Base-by-base conservation (phyloP, 805 yeast genomes). In the Lachancea nothofagi region DNA sequence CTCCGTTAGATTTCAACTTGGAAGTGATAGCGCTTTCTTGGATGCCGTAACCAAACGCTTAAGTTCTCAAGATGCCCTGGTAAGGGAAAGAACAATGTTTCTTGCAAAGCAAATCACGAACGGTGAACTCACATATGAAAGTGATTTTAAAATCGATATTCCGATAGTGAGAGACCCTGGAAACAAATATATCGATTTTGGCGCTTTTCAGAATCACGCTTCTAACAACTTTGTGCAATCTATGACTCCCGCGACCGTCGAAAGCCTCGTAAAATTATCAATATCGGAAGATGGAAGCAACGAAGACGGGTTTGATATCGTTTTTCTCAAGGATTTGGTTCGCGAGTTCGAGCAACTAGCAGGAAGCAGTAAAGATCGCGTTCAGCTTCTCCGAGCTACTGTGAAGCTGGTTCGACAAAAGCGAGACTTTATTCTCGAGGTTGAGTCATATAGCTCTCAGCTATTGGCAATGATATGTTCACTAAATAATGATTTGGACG, bases 311-410 rank as follows among this genome's bases (percentile, higher is more conserved):
- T 69, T 62, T 6, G 78, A 76, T 18, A 80, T 81, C 12, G 81
- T 85, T 2, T 90, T 86, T 50, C 61, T 90, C 28, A 80, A 83
- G 47, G 95, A 87, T 45, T 62, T 89, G 15, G 51, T 86, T 4
- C 60, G 65, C 10, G 83, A 80, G 49, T 65, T 83, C 13, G 63
- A 65, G 8, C 66, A 69, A 0, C 72, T 72, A 21, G 55, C 64
- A 2, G 61, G 67, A 4, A 67, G 66, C 14, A 70, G 70, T 32
- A 59, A 67, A 2, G 44, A 49, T 0, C 52, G 55, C 63, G 33
- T 77, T 70, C 48, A 79, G 67, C 47, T 57, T 18, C 37, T 62
- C 4, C 48, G 51, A 28, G 37, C 75, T 65, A 66, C 76, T 50
- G 45, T 65, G 50, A 49, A 74, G 9, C 66, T 90, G 29, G 71